Base-by-base conservation (phyloP, 768 basidiomycete genomes). In the Dacryopinax spathularia region DNA sequence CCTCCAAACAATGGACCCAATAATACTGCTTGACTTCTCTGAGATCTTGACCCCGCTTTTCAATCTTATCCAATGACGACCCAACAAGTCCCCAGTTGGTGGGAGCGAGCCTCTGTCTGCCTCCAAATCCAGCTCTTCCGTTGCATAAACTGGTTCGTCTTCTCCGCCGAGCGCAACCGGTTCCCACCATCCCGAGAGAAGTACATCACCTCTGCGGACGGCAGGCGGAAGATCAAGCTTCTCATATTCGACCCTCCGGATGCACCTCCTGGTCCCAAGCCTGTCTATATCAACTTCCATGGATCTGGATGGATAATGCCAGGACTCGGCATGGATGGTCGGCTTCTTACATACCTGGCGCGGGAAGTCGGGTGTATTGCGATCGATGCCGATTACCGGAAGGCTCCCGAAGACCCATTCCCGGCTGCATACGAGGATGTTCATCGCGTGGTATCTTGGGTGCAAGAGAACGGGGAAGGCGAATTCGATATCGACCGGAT, bases 221-320 rank as follows among this genome's bases (percentile, higher is more conserved):
- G 31, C 18, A 33, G 25, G 22, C 64, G 64, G 36, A 35, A 43
- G 33, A 65, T 65, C 61, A 33, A 43, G 33, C 33, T 62, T 12
- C 39, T 62, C 61, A 35, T 65, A 3, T 62, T 62, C 64, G 39
- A 65, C 20, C 64, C 64, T 2, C 61, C 64, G 13, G 27, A 61
- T 4, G n/a, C 39, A 31, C 33, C 22, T n/a, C 64, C 33, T 2
- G 44, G 29, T 27, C 39, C 34, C 16, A 20, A 43, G 16, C 64
- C 64, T 3, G 64, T 65, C 16, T 61, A 65, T 27, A 62, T 65
- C 35, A 39, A 62, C 41, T 44, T 65, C 34, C 64, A 65, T 16
- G 64, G 64, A 4, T 39, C 35, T 4, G 64, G 64, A 13, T 65
- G 62, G 31, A 48, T 63, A 27, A 29, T 37, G 27, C 63, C 63